Conservation (phyloP, 352 stramenopile genomes). For the Globisporangium perplexum region DNA sequence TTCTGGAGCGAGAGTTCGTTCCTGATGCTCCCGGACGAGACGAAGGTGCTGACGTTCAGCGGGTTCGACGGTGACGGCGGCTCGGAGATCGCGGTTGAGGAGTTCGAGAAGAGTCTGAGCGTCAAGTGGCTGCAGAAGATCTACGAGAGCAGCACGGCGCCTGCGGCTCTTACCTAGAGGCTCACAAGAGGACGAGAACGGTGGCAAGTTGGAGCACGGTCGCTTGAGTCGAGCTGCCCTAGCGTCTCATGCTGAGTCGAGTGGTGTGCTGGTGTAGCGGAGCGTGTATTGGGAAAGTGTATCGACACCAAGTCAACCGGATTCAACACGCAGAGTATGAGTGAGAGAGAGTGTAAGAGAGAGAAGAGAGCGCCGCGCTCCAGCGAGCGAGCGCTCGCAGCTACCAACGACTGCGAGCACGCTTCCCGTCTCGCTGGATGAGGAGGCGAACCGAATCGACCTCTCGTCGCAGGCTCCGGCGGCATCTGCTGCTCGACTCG, state of each 20-base stretch:
- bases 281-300: not conserved
- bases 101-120: slow-evolving; percentile 29
- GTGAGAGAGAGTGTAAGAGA: not conserved
- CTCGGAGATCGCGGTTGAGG: slow-evolving; percentile 15
- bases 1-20: slow-evolving; percentile 75
- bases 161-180: not conserved
- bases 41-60: slow-evolving; percentile 44
- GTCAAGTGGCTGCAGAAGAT: slow-evolving; percentile 77
- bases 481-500: not conserved
- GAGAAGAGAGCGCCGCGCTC: not conserved
- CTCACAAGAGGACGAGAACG: no score
- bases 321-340: not conserved
- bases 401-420: slow-evolving; percentile 14
- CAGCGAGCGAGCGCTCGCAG: slow-evolving; percentile 2
- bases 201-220: no score
- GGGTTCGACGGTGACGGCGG: slow-evolving; percentile 10
- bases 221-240: no score
- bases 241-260: no score
- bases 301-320: slow-evolving; percentile 1
- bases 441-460: no score
- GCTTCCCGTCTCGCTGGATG: slow-evolving; percentile 3
- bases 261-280: no score
- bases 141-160: slow-evolving; percentile 21
- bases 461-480: not conserved
- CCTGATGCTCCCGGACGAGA: slow-evolving; percentile 56